Base-by-base conservation (phyloP, 306 rosid species). In the Corylus heterophylla region DNA sequence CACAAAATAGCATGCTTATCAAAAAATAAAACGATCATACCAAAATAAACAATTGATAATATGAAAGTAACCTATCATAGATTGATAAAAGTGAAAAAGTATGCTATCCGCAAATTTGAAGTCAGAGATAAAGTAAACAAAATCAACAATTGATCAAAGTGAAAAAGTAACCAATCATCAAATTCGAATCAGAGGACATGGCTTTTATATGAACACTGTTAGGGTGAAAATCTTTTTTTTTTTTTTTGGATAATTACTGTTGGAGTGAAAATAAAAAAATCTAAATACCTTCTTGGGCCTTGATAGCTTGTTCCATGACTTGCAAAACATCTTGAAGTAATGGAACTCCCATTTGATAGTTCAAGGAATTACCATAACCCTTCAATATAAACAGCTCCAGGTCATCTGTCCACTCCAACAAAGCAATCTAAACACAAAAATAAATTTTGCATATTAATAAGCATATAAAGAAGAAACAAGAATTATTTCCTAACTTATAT, bases 331-430 rank as follows among this genome's bases (percentile, higher is more conserved):
- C 72, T 42, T 8, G 27, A 42, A 68, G 72, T 42, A 68, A 42
- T 68, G 52, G 72, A 25, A 42, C 31, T 42, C 72, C 72, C 72
- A 68, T 68, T 5, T 68, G 7, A 42, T 68, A 68, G 72, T 68
- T 68, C 31, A 68, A 68, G 44, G 72, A 68, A 3, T 68, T 68
- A 68, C 72, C 72, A 39, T 68, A 68, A 68, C 72, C 72, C 51
- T 68, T 68, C 52, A 68, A 44, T 42, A 68, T 68, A 68, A 68
- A 68, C 51, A 42, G 29, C 72, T 68, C 72, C 72, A 68, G 18
- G 72, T 68, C 72, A 11, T 68, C 72, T 39, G 52, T 44, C 72
- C 72, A 68, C 72, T 68, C 72, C 72, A 68, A 16, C 72, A 68
- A 42, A 42, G 72, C n/a, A 68, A 42, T 44, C 72, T 68, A 68